A percentile compares a stretch with the other conserved stretches of the same genome.
Conservation (phyloP, 257 asterid species). For the Echites panduratus region DNA sequence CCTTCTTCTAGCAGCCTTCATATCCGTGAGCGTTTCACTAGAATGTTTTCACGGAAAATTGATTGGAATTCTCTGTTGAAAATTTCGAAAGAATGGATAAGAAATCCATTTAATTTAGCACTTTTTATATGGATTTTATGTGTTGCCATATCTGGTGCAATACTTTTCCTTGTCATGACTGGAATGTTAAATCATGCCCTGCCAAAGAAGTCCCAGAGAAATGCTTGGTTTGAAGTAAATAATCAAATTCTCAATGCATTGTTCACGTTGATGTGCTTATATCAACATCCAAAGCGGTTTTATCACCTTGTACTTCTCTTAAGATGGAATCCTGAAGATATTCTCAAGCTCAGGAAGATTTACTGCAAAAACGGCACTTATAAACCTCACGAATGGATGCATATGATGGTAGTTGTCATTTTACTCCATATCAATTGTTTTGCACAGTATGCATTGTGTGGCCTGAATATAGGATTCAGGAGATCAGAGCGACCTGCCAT, state of each 20-base stretch:
- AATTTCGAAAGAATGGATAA: slow-evolving; percentile 66
- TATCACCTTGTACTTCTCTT: slow-evolving; percentile 58
- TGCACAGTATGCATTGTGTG: slow-evolving; percentile 76
- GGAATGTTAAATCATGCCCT: slow-evolving; percentile 79
- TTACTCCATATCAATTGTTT: slow-evolving; percentile 67
- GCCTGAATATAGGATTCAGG: slow-evolving; percentile 66
- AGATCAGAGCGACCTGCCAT: slow-evolving; percentile 66
- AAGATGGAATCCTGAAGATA: slow-evolving; percentile 55
- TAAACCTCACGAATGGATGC: slow-evolving; percentile 82
- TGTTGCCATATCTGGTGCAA: slow-evolving; percentile 86
- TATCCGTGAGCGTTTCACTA: slow-evolving; percentile 60
- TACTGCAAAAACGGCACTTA: slow-evolving; percentile 72
- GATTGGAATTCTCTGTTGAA: slow-evolving; percentile 48
- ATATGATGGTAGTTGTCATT: slow-evolving; percentile 75
- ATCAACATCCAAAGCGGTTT: slow-evolving; percentile 72
- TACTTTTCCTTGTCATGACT: slow-evolving; percentile 76
- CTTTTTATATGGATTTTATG: slow-evolving; percentile 60
- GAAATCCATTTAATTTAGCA: slow-evolving; percentile 66
- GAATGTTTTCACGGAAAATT: slow-evolving; percentile 50
- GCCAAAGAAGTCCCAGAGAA: slow-evolving; percentile 64
- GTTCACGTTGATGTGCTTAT: slow-evolving; percentile 83
- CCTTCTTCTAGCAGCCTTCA: slow-evolving; percentile 70
- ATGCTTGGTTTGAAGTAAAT: slow-evolving; percentile 85
- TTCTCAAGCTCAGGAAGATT: slow-evolving; percentile 53
- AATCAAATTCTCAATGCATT: slow-evolving; percentile 85